Conservation (phyloP, 176 grass and related monocot species). For the Oryza officinalis region DNA sequence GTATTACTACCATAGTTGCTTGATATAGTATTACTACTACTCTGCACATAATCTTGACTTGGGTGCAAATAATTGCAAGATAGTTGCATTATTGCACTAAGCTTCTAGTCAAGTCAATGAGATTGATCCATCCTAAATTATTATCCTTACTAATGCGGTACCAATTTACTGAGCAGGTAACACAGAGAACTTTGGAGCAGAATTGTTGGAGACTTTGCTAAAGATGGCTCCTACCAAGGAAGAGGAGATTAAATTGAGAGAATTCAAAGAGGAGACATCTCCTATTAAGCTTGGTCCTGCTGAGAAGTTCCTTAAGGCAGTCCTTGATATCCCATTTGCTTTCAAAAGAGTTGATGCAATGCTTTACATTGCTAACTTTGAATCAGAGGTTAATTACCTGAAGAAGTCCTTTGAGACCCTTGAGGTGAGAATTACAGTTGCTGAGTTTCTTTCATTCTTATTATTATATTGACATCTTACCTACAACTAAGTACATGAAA, state of each 20-base stretch:
- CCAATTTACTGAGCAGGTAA: slow-evolving; percentile 63
- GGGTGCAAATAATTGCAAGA: background rate
- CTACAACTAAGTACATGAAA: background rate
- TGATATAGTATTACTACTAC: background rate
- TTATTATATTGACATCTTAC: background rate
- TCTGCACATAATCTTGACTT: background rate
- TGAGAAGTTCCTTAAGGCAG: slow-evolving; percentile 94
- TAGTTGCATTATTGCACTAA: background rate
- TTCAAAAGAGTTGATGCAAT: slow-evolving; percentile 97
- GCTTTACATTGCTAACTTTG: slow-evolving; percentile 95
- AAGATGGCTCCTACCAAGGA: slow-evolving; percentile 99
- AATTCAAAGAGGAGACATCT: slow-evolving; percentile 76
- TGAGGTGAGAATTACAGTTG: slow-evolving; percentile 58
- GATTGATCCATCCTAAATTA: background rate
- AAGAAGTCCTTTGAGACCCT: slow-evolving; percentile 96
- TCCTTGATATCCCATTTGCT: slow-evolving; percentile 94
- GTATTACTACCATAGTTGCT: background rate
- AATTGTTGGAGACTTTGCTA: slow-evolving; percentile 91
- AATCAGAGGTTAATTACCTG: slow-evolving; percentile 95
- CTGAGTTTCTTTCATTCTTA: background rate
- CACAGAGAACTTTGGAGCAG: slow-evolving; percentile 73
- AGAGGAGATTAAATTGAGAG: slow-evolving; percentile 92
- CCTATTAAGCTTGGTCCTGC: slow-evolving; percentile 71
- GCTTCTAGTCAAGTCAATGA: slow-evolving; percentile 17
- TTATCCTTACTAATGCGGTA: slow-evolving; percentile 21